These are phyloP conservation scores for Hyphodiscus sp. DNA, from an alignment of 2,329 filamentous ascomycete species.

Conservation along the genomic window DNA sequence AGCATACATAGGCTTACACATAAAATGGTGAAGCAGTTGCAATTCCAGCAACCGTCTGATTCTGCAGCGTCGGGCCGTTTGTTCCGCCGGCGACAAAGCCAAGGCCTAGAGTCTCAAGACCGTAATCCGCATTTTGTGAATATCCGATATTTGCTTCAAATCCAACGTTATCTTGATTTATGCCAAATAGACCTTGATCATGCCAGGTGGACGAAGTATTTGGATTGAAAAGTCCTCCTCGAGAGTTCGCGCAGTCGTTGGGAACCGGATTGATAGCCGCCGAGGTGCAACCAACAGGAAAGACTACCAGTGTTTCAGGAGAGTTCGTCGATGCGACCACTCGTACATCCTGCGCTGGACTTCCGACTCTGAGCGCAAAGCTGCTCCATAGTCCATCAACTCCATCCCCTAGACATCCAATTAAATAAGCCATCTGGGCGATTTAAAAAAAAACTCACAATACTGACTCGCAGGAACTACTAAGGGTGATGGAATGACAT, in stretches of 20 bases:
- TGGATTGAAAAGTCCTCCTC: conserved; percentile 53
- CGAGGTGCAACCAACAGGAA: conserved; percentile 29
- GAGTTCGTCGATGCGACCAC: conserved; percentile 35
- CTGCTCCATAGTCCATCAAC: background rate
- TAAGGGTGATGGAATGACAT: conserved; percentile 14
- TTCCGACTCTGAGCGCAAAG: conserved; percentile 53
- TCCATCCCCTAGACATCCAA: background rate
- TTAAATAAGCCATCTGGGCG: too few relatives aligned
- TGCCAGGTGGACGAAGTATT: conserved; percentile 49
- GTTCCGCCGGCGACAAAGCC: conserved; percentile 10
- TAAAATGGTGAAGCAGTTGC: conserved; percentile 33
- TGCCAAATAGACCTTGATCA: conserved; percentile 29
- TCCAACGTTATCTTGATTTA: conserved; percentile 33
- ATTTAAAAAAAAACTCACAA: conserved; percentile 25
- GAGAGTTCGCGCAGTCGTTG: conserved; percentile 34
- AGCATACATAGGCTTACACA: too few relatives aligned
- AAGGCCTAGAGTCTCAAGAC: conserved; percentile 15
- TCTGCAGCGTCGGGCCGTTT: conserved; percentile 19
- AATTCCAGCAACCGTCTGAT: conserved; percentile 23
- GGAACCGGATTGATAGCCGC: conserved; percentile 30
- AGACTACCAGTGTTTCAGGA: conserved; percentile 30
- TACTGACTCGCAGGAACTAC: conserved; percentile 33
- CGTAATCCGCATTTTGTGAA: conserved; percentile 20
- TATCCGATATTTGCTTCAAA: conserved; percentile 36
- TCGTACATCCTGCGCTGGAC: conserved; percentile 39